These are phyloP conservation scores for Chaetoscypha palmicola DNA, from an alignment of 2,329 filamentous ascomycete species.

Conservation along the genomic window DNA sequence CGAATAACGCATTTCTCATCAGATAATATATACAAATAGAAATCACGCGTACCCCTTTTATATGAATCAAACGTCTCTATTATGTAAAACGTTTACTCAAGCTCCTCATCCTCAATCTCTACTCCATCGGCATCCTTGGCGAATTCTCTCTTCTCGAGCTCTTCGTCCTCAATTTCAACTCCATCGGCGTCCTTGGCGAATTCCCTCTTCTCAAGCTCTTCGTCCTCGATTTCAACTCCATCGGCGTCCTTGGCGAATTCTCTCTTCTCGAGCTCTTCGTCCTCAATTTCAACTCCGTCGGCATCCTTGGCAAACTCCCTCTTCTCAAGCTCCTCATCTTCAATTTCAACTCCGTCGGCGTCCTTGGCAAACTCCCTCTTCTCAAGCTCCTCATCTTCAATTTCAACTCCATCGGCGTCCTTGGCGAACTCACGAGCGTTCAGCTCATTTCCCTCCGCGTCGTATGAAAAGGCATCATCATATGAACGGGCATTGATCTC, in stretches of 20 bases:
- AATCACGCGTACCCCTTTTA: too few species aligned
- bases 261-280: slow-evolving; percentile 54
- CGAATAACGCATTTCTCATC: too few species aligned
- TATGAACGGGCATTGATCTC: slow-evolving; percentile 8
- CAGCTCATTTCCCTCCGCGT: slow-evolving; percentile 8
- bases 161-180: slow-evolving; percentile 56
- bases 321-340: slow-evolving; percentile 55
- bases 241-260: slow-evolving; percentile 65
- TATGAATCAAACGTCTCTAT: too few species aligned
- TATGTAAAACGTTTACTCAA: too few species aligned
- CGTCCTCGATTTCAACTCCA: slow-evolving; percentile 53
- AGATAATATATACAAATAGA: too few species aligned
- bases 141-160: slow-evolving; percentile 58
- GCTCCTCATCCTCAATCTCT: slow-evolving; percentile 59
- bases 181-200: slow-evolving; percentile 48
- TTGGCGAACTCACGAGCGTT: slow-evolving; percentile 43
- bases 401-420: slow-evolving; percentile 61
- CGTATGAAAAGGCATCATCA: slow-evolving; percentile 6
- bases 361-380: neutral
- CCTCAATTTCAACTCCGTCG: slow-evolving; percentile 47
- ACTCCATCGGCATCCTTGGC: slow-evolving; percentile 53
- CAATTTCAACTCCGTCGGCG: slow-evolving; percentile 35
- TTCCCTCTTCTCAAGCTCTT: slow-evolving; percentile 42
- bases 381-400: slow-evolving; percentile 57
- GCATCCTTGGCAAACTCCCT: slow-evolving; percentile 61